Conservation (phyloP, 2,329 filamentous ascomycete genomes). For the Stachybotrys elegans region DNA sequence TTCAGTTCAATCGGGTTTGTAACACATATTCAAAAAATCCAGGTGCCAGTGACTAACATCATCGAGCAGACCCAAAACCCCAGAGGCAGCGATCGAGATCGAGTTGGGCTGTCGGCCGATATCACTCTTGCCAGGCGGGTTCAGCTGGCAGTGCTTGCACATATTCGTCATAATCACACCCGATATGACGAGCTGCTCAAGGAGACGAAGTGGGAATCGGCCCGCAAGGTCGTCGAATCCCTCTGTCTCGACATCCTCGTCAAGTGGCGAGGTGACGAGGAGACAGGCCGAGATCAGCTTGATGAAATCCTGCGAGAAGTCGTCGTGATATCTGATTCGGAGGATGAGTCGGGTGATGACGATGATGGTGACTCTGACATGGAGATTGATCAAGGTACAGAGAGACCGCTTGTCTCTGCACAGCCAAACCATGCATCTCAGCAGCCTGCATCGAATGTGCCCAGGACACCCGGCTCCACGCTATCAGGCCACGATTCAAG, state of each 20-base stretch:
- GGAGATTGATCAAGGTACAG: constrained; percentile 16
- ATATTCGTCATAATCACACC: constrained; percentile 63
- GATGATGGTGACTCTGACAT: constrained; percentile 29
- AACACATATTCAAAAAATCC: neutral
- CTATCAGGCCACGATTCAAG: too few species aligned
- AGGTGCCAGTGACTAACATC: neutral
- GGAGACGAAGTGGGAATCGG: constrained; percentile 54
- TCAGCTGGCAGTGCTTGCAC: constrained; percentile 60
- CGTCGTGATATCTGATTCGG: constrained; percentile 59
- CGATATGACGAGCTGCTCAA: constrained; percentile 57
- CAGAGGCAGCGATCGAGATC: constrained; percentile 45
- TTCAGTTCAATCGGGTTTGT: constrained; percentile 56
- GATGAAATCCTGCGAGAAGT: constrained; percentile 64
- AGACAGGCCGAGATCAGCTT: constrained; percentile 61
- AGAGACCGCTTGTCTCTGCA: too few species aligned
- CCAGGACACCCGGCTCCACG: too few species aligned
- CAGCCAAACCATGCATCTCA: too few species aligned
- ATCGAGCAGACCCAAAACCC: constrained; percentile 19
- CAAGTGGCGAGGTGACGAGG: constrained; percentile 69
- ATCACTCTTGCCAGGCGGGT: constrained; percentile 57
- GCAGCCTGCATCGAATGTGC: too few species aligned
- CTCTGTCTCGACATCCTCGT: constrained; percentile 60
- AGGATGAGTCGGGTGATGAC: constrained; percentile 38
- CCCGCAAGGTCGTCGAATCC: constrained; percentile 55
- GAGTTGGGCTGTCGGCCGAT: constrained; percentile 52